These are phyloP conservation scores for Arabidopsis lyrata DNA, from an alignment of 441 rosid genomes.

Conservation along the genomic window DNA sequence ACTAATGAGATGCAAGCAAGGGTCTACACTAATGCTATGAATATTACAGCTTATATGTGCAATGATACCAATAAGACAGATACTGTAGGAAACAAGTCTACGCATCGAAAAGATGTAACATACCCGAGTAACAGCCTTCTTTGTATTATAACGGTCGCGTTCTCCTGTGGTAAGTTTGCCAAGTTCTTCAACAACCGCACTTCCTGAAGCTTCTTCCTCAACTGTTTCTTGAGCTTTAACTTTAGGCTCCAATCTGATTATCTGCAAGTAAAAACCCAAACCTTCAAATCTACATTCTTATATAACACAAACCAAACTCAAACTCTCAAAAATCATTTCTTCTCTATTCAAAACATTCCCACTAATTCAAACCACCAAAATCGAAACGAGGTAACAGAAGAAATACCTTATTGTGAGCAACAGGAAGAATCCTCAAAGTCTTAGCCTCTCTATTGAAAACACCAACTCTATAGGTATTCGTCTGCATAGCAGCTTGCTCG, in stretches of 20 bases:
- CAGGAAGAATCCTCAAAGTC: conserved; percentile 71
- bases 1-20: conserved; percentile 1
- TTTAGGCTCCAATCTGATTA: conserved; percentile 80
- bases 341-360: neutral
- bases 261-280: conserved; percentile 48
- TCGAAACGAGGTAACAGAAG: neutral
- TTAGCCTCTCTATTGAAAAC: conserved; percentile 68
- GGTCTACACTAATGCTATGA: neutral
- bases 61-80: neutral
- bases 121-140: conserved; percentile 60
- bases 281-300: neutral
- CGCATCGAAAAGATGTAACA: conserved; percentile 5
- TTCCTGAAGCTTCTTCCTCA: conserved; percentile 49
- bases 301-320: conserved; percentile 8
- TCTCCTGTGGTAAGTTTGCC: conserved; percentile 24
- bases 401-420: conserved; percentile 82
- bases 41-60: neutral
- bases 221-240: conserved; percentile 42
- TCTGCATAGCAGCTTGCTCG: conserved; percentile 69
- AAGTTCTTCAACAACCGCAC: conserved; percentile 42
- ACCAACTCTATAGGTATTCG: conserved; percentile 73
- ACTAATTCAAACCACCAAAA: neutral
- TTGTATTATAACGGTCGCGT: conserved; percentile 51
- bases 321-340: conserved; percentile 12
- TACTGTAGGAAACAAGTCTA: neutral